Percentiles rank a stretch among this genome's conserved stretches.
These are phyloP conservation scores for Verticillium alfalfae DNA, from an alignment of 2,329 filamentous ascomycete species.

Conservation along the genomic window DNA sequence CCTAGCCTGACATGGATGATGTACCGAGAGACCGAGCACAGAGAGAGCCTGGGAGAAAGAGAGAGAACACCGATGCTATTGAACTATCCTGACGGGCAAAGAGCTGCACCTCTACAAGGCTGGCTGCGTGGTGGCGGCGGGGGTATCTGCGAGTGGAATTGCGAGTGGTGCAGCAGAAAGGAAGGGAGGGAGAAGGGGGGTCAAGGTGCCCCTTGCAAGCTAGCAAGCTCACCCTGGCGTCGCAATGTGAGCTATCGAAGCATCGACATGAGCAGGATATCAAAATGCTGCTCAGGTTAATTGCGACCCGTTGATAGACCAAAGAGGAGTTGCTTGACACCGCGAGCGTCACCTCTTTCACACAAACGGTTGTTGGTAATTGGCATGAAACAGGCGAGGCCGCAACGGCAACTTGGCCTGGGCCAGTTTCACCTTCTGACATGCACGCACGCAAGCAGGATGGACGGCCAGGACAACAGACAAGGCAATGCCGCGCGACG, in stretches of 20 bases:
- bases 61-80: no score
- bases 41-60: no score
- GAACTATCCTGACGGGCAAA: no score
- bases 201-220: not conserved
- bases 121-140: no score
- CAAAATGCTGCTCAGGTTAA: not conserved
- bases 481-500: not conserved
- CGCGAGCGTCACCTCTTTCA: not conserved
- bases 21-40: not conserved
- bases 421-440: not conserved
- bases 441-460: not conserved
- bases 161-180: not conserved
- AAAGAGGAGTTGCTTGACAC: not conserved
- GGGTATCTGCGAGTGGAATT: no score
- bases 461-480: not conserved
- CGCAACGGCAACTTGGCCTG: not conserved
- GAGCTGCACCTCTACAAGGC: no score
- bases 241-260: not conserved
- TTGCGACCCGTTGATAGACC: not conserved
- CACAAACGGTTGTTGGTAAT: not conserved
- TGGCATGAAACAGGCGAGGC: not conserved
- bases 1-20: not conserved
- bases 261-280: not conserved
- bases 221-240: not conserved
- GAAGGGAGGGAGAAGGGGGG: not conserved